Conservation (phyloP, 2,329 filamentous ascomycete species). For the Apiospora koreana region DNA sequence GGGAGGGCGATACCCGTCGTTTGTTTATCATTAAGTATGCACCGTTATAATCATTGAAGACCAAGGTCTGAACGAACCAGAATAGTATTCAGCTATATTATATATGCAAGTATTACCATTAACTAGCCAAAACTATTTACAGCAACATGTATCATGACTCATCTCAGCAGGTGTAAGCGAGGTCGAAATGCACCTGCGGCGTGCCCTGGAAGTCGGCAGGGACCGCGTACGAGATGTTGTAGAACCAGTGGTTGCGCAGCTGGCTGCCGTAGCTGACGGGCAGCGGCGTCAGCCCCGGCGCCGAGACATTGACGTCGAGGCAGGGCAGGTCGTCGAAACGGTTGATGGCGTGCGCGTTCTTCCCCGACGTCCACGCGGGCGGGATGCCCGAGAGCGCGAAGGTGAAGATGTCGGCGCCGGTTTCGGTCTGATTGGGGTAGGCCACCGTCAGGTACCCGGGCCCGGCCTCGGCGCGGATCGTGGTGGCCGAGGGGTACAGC, state of each 20-base stretch:
- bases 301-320: conserved; percentile 38
- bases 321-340: conserved; percentile 40
- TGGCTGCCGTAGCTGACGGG: conserved; percentile 37
- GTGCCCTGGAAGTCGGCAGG: conserved; percentile 39
- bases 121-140: too few species aligned
- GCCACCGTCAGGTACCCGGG: conserved; percentile 34
- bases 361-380: conserved; percentile 36
- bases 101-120: too few species aligned
- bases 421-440: conserved; percentile 42
- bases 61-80: too few species aligned
- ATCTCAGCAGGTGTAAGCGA: conserved; percentile 29
- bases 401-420: conserved; percentile 39
- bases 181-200: conserved; percentile 37
- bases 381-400: conserved; percentile 40
- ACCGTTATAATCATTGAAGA: not conserved
- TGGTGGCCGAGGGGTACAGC: conserved; percentile 44
- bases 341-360: conserved; percentile 29
- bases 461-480: conserved; percentile 40
- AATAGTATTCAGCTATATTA: too few species aligned
- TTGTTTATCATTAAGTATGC: not conserved
- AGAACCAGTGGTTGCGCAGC: conserved; percentile 43
- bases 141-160: too few species aligned
- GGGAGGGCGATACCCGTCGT: not conserved
- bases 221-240: conserved; percentile 48
- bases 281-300: conserved; percentile 37